These are phyloP conservation scores for Rhytidiadelphus loreus DNA, from an alignment of 225 moss, liverwort and hornwort species.

Conservation along the genomic window DNA sequence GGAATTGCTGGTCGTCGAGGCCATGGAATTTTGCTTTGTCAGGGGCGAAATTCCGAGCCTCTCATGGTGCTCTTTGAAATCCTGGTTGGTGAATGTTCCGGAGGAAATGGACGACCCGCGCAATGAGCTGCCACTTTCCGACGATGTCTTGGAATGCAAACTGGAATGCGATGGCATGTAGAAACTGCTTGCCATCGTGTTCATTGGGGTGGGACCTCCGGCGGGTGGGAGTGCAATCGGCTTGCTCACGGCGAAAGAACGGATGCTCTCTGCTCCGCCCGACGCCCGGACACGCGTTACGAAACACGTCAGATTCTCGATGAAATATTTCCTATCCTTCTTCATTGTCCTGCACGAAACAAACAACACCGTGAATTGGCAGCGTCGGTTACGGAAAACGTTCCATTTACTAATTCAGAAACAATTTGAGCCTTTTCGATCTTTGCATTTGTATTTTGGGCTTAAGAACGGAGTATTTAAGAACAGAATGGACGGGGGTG, in stretches of 20 bases:
- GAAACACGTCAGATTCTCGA: slow-evolving; percentile 51
- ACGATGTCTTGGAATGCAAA: slow-evolving; percentile 16
- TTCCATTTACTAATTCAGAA: background rate
- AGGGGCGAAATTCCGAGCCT: background rate
- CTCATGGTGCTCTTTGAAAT: slow-evolving; percentile 9
- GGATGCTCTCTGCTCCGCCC: slow-evolving; percentile 50
- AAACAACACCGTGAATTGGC: background rate
- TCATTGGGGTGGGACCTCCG: slow-evolving; percentile 31
- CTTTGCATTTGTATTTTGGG: background rate
- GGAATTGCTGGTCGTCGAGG: slow-evolving; percentile 9
- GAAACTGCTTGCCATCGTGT: slow-evolving; percentile 19
- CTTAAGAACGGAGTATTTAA: background rate
- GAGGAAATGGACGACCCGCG: slow-evolving; percentile 43
- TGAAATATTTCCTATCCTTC: slow-evolving; percentile 43
- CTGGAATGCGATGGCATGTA: slow-evolving; percentile 12
- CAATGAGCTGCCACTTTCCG: slow-evolving; percentile 17
- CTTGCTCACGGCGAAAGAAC: slow-evolving; percentile 45
- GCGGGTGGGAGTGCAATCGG: slow-evolving; percentile 14
- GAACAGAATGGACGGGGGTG: background rate
- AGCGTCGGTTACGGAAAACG: background rate
- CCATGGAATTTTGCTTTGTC: slow-evolving; percentile 11
- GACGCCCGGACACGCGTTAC: slow-evolving; percentile 42
- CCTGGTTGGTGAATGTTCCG: slow-evolving; percentile 22
- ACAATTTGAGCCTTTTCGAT: background rate
- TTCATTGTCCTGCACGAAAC: slow-evolving; percentile 39